These are phyloP conservation scores for Phyllostachys edulis DNA, from an alignment of 176 grass and related monocot species.

Conservation along the genomic window DNA sequence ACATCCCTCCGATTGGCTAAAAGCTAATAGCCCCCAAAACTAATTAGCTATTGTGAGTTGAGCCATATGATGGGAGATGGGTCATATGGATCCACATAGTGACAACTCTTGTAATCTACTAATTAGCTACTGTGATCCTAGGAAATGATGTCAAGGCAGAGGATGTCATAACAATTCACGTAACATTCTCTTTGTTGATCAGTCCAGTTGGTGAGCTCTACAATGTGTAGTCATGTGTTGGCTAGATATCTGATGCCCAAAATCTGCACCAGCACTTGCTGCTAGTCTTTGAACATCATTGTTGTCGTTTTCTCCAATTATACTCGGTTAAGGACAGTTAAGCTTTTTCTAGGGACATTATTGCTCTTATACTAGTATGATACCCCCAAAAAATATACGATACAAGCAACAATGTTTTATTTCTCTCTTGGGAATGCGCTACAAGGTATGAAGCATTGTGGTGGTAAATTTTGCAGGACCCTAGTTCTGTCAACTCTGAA, in stretches of 20 bases:
- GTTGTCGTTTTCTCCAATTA: conserved; percentile 8
- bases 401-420: not conserved
- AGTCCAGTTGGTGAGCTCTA: not conserved
- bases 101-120: conserved; percentile 4
- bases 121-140: not conserved
- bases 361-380: conserved; percentile 23
- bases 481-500: conserved; percentile 48
- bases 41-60: conserved; percentile 1
- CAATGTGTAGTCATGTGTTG: not conserved
- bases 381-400: not conserved
- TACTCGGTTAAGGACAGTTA: not conserved
- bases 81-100: not conserved
- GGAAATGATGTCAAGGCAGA: not conserved
- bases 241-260: conserved; percentile 23
- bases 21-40: not conserved
- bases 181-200: not conserved
- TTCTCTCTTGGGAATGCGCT: not conserved
- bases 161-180: not conserved
- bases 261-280: not conserved
- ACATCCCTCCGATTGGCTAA: not conserved
- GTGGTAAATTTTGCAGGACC: conserved; percentile 54
- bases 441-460: conserved; percentile 6
- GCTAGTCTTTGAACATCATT: not conserved
- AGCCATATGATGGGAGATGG: not conserved
- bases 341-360: not conserved